Base-by-base conservation (phyloP, 108 stramenopile genomes). In the Fragilaria radians region DNA sequence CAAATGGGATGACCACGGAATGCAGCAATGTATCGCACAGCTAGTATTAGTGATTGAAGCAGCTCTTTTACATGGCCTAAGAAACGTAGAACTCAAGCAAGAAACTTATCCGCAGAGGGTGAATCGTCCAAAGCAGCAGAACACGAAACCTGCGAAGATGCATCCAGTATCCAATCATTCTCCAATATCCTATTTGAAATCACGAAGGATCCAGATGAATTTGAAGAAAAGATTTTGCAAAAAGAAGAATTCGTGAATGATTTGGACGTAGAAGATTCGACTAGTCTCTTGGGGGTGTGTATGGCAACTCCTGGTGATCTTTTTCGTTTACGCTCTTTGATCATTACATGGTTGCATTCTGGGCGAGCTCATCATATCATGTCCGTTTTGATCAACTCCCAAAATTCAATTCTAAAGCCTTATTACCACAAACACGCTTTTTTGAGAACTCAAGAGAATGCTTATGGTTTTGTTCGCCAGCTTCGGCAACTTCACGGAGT, bases 321-420 rank as follows among this genome's bases (percentile, higher is more conserved):
- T 9, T 82, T 87, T 5, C 87, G 82, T 1, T 50, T 92, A 2
- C 70, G 91, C 9, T 83, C 91, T 21, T 63, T 92, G 22, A 85
- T 92, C 34, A 81, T 85, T 3, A 83, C 91, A 19, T 92, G 91
- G 91, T 70, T 92, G 36, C 91, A 92, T 52, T 86, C 85, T 32
- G 91, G 91, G 4, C 85, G 86, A 63, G 70, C 85, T 25, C 78
- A 60, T 57, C 65, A 67, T 28, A 77, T 75, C 24, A 31, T 92
- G 26, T 62, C 71, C 1, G 65, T 87, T 28, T 56, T 92, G 47
- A 49, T 65, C 7, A 73, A 59, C 24, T 80, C 83, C 9, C 60
- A 72, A 4, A 57, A 80, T 28, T 67, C 68, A 4, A 67, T 87
- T 25, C 65, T 92, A 36, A 32, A 42, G 28, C 85, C 81, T 19